Conservation (phyloP, 2,329 filamentous ascomycete species). For the Tolypocladium ovalisporum region DNA sequence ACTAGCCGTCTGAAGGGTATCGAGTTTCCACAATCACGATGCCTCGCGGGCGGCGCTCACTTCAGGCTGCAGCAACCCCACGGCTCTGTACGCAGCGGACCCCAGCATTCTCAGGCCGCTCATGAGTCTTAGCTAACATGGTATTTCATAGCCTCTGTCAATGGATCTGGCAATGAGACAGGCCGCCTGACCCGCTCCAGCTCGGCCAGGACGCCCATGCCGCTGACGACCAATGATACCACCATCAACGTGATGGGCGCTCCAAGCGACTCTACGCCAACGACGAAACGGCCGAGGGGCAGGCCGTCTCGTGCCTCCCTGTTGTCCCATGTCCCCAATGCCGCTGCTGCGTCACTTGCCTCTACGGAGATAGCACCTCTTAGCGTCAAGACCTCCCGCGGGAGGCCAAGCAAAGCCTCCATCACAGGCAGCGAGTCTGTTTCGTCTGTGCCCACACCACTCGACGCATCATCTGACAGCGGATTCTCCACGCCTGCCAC, state of each 20-base stretch:
- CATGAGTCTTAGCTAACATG: neutral
- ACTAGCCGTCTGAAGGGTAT: neutral
- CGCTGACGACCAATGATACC: neutral
- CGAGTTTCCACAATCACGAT: constrained; percentile 7
- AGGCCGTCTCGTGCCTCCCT: constrained; percentile 11
- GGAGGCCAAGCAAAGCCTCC: constrained; percentile 9
- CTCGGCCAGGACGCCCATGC: constrained; percentile 7
- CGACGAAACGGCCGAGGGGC: constrained; percentile 10
- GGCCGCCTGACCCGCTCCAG: constrained; percentile 16
- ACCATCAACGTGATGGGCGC: neutral
- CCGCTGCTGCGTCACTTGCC: constrained; percentile 3
- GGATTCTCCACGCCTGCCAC: constrained; percentile 25
- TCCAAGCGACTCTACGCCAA: neutral
- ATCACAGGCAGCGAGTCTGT: constrained; percentile 15
- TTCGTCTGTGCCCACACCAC: constrained; percentile 20
- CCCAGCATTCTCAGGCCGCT: too few species aligned
- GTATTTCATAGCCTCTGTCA: constrained; percentile 7
- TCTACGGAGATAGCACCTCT: neutral
- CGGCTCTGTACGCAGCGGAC: constrained; percentile 8
- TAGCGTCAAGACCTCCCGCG: neutral
- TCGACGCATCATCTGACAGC: constrained; percentile 18
- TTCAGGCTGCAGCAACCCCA: constrained; percentile 7
- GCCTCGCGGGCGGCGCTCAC: constrained; percentile 18
- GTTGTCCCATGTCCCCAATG: constrained; percentile 6
- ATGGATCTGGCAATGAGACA: constrained; percentile 6